phyloP scores from a whole-genome alignment of 805 yeast genomes.

The Pichia thaimueangensis region DNA sequence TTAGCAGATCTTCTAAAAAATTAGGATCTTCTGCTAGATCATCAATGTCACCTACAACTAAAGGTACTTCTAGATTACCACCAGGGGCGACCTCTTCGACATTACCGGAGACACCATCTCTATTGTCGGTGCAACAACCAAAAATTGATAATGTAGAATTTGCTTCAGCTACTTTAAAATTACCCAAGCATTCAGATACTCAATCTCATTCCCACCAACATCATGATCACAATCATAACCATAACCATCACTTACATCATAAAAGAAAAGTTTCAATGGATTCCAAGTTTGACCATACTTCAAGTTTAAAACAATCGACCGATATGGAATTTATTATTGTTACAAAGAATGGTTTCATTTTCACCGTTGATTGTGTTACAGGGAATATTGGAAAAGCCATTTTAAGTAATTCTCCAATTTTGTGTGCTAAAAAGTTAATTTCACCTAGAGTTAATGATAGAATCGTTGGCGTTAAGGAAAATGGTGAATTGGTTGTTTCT shows the following conservation, averaged over 20 bases:
- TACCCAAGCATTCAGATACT: no score
- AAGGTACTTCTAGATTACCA: neutral
- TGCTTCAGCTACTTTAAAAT: no score
- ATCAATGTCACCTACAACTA: neutral
- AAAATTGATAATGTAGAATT: no score
- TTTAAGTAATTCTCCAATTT: slow-evolving; percentile 32
- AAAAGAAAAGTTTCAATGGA: slow-evolving; percentile 24
- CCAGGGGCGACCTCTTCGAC: no score
- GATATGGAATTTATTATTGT: slow-evolving; percentile 46
- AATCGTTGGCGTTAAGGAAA: slow-evolving; percentile 46
- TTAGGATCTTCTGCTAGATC: neutral
- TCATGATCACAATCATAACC: no score
- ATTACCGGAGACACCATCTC: no score
- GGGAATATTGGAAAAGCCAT: slow-evolving; percentile 35
- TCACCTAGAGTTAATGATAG: slow-evolving; percentile 76
- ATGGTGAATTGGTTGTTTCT: slow-evolving; percentile 51
- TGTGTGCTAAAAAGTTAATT: slow-evolving; percentile 47
- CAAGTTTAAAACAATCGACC: slow-evolving; percentile 24
- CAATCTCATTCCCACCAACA: no score
- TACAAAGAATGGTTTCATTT: slow-evolving; percentile 42
- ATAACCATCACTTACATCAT: no score
- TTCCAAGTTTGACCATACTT: slow-evolving; percentile 28
- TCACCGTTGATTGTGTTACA: slow-evolving; percentile 43
- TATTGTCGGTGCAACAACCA: no score
- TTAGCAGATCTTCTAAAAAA: slow-evolving; percentile 15